These are phyloP conservation scores for Naematelia aurantialba DNA, from an alignment of 768 basidiomycete species.

Conservation along the genomic window DNA sequence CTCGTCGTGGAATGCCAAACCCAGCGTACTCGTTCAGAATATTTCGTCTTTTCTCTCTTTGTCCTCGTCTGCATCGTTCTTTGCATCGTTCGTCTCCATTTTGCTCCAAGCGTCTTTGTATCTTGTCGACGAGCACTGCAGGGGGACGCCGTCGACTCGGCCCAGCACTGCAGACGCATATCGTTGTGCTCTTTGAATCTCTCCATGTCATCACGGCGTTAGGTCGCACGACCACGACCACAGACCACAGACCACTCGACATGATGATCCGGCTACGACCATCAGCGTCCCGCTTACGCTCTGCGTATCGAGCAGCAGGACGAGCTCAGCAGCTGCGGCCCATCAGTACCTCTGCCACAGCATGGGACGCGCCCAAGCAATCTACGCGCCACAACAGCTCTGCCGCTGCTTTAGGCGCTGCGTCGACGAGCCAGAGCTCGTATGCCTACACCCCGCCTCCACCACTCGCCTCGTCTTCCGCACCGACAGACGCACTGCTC, in stretches of 20 bases:
- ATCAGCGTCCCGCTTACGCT: not conserved
- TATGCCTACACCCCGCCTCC: slow-evolving; percentile 4
- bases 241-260: too few relatives aligned
- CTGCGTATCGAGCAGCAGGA: not conserved
- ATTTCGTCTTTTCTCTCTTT: not conserved
- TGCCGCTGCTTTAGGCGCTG: slow-evolving; percentile 13
- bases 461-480: slow-evolving; percentile 8
- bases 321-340: not conserved
- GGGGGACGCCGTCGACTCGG: too few relatives aligned
- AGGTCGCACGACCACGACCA: not conserved
- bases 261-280: not conserved
- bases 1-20: too few relatives aligned
- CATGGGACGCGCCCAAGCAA: not conserved
- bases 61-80: not conserved
- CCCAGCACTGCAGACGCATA: too few relatives aligned
- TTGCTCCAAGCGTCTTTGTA: too few relatives aligned
- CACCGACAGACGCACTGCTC: slow-evolving; percentile 20
- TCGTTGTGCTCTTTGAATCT: too few relatives aligned
- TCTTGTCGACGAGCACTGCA: too few relatives aligned
- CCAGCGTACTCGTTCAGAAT: too few relatives aligned
- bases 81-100: not conserved
- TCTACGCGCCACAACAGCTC: slow-evolving; percentile 5
- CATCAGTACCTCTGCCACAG: not conserved
- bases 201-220: not conserved
- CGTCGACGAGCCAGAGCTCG: slow-evolving; percentile 2